Conservation (phyloP, 208 protist species). For the Leishmania braziliensis region DNA sequence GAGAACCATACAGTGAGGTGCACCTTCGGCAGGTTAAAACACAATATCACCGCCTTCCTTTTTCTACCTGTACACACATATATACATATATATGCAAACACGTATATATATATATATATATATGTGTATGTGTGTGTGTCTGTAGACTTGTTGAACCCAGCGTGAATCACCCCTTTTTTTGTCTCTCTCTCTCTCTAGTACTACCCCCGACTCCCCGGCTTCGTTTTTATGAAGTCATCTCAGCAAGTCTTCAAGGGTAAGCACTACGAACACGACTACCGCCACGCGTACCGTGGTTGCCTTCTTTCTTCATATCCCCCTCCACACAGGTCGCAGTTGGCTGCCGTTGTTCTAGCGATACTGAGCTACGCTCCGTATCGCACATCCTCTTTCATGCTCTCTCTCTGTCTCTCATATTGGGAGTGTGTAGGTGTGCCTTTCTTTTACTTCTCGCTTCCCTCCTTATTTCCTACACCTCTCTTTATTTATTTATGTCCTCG, state of each 20-base stretch:
- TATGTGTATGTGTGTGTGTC: background rate
- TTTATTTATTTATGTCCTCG: background rate
- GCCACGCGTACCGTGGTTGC: background rate
- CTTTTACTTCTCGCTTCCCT: background rate
- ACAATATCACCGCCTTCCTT: background rate
- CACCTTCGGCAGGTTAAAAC: background rate
- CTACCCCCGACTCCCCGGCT: background rate
- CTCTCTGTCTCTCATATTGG: background rate
- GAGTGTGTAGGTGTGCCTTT: background rate
- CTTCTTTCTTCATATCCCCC: background rate
- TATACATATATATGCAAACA: background rate
- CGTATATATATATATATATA: too few relatives aligned
- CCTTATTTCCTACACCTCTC: background rate
- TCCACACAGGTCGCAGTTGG: background rate
- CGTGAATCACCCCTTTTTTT: background rate
- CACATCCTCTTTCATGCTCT: background rate
- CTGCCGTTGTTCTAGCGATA: background rate
- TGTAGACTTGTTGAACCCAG: background rate
- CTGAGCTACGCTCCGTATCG: background rate
- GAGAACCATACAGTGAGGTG: background rate
- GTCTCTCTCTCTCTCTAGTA: background rate
- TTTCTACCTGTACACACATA: background rate
- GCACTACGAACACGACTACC: background rate
- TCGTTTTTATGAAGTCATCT: background rate
- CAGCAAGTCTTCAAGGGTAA: background rate